Evolutionary conservation across 2,329 filamentous ascomycete species (phyloP).

Genomic region (Colletotrichum paranaense): DNA sequence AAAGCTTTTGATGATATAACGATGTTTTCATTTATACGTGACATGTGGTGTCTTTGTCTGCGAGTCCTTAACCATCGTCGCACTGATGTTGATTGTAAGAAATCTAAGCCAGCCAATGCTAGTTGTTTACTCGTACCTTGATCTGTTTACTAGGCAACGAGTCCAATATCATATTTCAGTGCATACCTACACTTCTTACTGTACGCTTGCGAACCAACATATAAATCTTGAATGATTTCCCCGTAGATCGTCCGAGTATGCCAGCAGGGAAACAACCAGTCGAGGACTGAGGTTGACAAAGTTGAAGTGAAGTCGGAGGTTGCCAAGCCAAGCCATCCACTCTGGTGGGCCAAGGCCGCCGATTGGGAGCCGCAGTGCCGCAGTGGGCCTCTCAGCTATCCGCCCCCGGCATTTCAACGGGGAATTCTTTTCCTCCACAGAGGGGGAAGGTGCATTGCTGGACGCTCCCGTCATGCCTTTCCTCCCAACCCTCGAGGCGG

Average conservation of each 20-base stretch:
- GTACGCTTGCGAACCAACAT: too few relatives aligned
- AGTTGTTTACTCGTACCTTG: too few relatives aligned
- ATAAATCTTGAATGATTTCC: background rate
- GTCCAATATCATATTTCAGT: too few relatives aligned
- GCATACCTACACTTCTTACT: too few relatives aligned
- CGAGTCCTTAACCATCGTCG: background rate
- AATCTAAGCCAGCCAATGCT: background rate
- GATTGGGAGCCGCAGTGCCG: background rate
- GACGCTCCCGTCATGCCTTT: background rate
- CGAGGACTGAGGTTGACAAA: background rate
- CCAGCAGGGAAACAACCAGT: too few relatives aligned
- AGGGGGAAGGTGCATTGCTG: background rate
- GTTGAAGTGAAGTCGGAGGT: constrained; percentile 4
- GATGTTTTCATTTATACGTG: too few relatives aligned
- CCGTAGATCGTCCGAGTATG: too few relatives aligned
- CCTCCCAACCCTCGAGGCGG: too few relatives aligned
- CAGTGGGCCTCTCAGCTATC: background rate
- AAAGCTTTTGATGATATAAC: background rate
- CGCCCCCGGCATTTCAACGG: constrained; percentile 1
- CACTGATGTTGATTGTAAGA: background rate
- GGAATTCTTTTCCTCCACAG: background rate
- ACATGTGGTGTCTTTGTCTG: too few relatives aligned
- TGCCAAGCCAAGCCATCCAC: constrained; percentile 5
- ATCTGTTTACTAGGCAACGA: too few relatives aligned
- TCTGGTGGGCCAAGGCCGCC: constrained; percentile 3